phyloP scores from a whole-genome alignment of 2,329 filamentous ascomycete species.

The Teratosphaeria viscida region DNA sequence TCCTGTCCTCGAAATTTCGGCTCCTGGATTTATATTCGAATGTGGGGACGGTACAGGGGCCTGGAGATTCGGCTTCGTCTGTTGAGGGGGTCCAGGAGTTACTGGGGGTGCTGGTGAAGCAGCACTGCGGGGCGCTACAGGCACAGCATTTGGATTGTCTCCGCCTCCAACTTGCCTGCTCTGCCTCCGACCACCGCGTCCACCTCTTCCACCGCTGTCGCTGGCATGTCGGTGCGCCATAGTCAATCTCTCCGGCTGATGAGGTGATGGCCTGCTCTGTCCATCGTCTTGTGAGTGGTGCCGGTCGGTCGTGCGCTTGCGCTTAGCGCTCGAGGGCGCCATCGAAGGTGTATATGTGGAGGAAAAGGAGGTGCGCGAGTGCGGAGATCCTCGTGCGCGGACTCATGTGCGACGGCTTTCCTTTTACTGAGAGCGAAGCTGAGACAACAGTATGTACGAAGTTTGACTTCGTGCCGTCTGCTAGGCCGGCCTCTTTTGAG shows the following conservation, averaged over 20 bases:
- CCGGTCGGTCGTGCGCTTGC: conserved; percentile 42
- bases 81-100: conserved; percentile 4
- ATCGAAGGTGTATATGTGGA: conserved; percentile 7
- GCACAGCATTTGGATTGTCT: conserved; percentile 5
- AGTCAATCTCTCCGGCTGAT: conserved; percentile 39
- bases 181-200: conserved; percentile 7
- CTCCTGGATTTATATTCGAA: conserved; percentile 1
- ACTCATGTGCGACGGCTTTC: not conserved
- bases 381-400: not conserved
- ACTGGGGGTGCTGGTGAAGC: conserved; percentile 4
- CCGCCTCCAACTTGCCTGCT: conserved; percentile 7
- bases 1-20: conserved; percentile 5
- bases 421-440: not conserved
- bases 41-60: not conserved
- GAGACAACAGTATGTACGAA: not conserved
- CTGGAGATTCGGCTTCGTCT: not conserved
- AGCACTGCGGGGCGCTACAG: conserved; percentile 3
- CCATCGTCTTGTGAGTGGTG: conserved; percentile 35
- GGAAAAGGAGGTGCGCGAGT: not conserved
- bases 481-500: not conserved
- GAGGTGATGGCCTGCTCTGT: conserved; percentile 37
- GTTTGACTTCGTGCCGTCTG: not conserved
- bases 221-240: conserved; percentile 43
- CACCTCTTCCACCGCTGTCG: conserved; percentile 10
- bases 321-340: conserved; percentile 35